phyloP scores from a whole-genome alignment of 805 yeast species.

The Spathaspora boniae region DNA sequence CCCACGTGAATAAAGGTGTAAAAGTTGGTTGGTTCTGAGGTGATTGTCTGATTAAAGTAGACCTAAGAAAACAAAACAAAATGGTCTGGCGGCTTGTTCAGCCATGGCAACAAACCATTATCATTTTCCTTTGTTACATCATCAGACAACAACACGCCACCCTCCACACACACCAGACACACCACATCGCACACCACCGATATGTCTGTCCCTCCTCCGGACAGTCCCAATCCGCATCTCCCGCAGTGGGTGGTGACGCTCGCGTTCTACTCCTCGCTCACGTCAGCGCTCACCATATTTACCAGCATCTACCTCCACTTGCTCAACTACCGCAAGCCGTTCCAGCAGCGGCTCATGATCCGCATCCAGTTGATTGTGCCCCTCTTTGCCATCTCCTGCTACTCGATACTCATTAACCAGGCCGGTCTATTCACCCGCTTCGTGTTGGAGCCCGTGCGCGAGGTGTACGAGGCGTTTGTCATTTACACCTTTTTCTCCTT shows the following conservation, averaged over 20 bases:
- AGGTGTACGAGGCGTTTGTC: conserved; percentile 93
- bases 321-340: conserved; percentile 79
- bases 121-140: not conserved
- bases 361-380: conserved; percentile 84
- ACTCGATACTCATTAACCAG: conserved; percentile 48
- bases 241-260: conserved; percentile 16
- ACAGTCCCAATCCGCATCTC: conserved; percentile 7
- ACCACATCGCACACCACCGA: no score
- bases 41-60: no score
- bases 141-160: no score
- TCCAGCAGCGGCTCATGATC: conserved; percentile 79
- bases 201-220: conserved; percentile 1
- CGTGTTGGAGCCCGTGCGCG: conserved; percentile 70
- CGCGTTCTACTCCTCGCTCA: conserved; percentile 21
- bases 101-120: not conserved
- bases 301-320: conserved; percentile 31
- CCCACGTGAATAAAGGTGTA: no score
- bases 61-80: not conserved
- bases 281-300: conserved; percentile 18
- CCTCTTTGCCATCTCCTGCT: conserved; percentile 71
- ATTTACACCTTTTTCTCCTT: conserved; percentile 88
- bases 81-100: not conserved
- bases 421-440: conserved; percentile 37
- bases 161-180: no score
- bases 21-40: not conserved